phyloP scores from a whole-genome alignment of 331 rosid genomes.

The Saraca asoca region DNA sequence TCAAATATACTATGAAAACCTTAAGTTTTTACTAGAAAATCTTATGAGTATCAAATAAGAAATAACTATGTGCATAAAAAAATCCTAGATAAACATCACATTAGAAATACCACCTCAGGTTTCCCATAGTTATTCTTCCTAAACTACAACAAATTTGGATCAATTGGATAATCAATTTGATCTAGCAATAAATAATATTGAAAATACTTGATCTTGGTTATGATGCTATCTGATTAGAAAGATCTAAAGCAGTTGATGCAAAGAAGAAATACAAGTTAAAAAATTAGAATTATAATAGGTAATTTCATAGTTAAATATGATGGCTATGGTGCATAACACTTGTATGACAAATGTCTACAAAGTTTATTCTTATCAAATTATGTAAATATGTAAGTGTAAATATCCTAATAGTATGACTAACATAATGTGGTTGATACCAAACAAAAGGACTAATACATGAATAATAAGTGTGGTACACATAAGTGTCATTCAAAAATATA shows the following conservation, averaged over 20 bases:
- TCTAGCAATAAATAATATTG: constrained; percentile 57
- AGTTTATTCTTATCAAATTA: constrained; percentile 10
- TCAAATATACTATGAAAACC: constrained; percentile 31
- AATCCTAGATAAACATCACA: constrained; percentile 3
- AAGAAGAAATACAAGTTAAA: constrained; percentile 1
- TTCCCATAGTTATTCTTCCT: constrained; percentile 75
- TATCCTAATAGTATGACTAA: too few species aligned
- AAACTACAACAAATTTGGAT: constrained; percentile 66
- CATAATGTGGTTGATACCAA: constrained; percentile 14
- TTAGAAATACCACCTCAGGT: constrained; percentile 69
- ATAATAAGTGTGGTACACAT: background rate
- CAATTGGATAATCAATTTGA: constrained; percentile 56
- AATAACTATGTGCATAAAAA: background rate
- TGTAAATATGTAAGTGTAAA: constrained; percentile 8
- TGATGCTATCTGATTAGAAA: background rate
- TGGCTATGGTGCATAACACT: constrained; percentile 17
- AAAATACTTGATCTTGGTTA: constrained; percentile 21
- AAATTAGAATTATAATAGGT: background rate
- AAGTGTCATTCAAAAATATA: constrained; percentile 4
- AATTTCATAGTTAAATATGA: background rate
- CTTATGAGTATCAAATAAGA: constrained; percentile 19
- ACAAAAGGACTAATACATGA: constrained; percentile 10
- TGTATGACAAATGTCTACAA: constrained; percentile 1
- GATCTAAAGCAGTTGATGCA: constrained; percentile 12
- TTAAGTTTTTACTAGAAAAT: constrained; percentile 7